Evolutionary conservation across 192 early-diverging fungal genomes (phyloP), one percentile per base, ranked within the genome.

Genomic region (Chytriomyces confervae): DNA sequence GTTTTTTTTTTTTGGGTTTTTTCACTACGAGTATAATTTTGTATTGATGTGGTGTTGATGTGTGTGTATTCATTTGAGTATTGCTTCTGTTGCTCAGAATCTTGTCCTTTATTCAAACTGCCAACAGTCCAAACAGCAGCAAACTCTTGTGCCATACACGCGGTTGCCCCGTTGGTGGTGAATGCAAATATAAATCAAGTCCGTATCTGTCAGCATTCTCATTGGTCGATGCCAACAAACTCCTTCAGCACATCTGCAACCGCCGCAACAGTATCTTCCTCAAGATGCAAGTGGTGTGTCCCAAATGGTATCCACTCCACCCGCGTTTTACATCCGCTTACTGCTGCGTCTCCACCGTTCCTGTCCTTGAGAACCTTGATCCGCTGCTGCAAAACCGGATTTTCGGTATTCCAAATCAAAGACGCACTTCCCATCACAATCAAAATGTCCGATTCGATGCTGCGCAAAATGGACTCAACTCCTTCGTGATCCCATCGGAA

Each of bases 241-340:
- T 44, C 48, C 45, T 51, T 7, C 36, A 48, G 53, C 47, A 13
- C 13, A 9, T 7, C 10, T 24, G 61, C 45, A 23, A 73, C 75
- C 7, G 18, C 46, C 50, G 7, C 75, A 9, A 27, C 65, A 24
- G 62, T 72, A 44, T 81, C 80, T 23, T 23, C 10, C 70, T 86
- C 84, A 77, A 86, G 61, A 77, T 86, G 84, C 69, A 80, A 67
- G 74, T 86, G 84, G 67, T 80, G 77, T 8, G 70, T 78, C 2
- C 81, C 82, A 6, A 4, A 24, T 29, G 13, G 13, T 11, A 76
- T 49, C 74, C 74, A 76, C 27, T 48, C 50, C 10, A 76, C 74
- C n/a, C 47, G 62, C 7, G 69, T 70, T 64, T 72, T 68, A 43
- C 8, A 5, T 13, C 7, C 16, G 11, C 36, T 48, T 18, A 2